Evolutionary conservation across 2,329 filamentous ascomycete species (phyloP).

Genomic region (Trichoderma harzianum): DNA sequence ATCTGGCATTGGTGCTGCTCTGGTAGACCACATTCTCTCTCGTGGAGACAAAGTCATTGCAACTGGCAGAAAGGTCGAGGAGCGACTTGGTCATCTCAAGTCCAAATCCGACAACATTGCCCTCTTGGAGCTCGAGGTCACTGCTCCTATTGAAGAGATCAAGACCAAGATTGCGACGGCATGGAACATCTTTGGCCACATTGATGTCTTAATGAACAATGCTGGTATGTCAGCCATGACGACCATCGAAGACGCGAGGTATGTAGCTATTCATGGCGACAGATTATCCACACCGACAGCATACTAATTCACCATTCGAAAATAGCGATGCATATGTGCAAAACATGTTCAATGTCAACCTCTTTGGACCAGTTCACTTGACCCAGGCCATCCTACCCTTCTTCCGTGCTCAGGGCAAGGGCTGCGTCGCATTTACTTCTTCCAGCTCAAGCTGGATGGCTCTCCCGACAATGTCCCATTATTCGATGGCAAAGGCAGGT

Average conservation of each 20-base stretch:
- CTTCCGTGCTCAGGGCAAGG: slow-evolving; percentile 26
- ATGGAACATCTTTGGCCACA: slow-evolving; percentile 31
- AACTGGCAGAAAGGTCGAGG: slow-evolving; percentile 27
- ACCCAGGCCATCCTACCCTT: slow-evolving; percentile 29
- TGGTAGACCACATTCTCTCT: slow-evolving; percentile 26
- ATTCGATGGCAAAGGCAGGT: slow-evolving; percentile 31
- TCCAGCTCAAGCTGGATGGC: slow-evolving; percentile 28
- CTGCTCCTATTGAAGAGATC: slow-evolving; percentile 21
- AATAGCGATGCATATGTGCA: slow-evolving; percentile 25
- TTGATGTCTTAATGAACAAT: slow-evolving; percentile 36
- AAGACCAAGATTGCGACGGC: slow-evolving; percentile 25
- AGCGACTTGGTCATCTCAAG: slow-evolving; percentile 26
- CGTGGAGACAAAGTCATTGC: slow-evolving; percentile 33
- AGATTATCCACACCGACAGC: fast-evolving
- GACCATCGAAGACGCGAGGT: slow-evolving; percentile 33
- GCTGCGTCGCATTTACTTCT: slow-evolving; percentile 30
- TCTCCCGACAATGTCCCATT: slow-evolving; percentile 32
- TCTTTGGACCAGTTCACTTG: slow-evolving; percentile 28
- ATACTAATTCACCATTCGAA: background rate
- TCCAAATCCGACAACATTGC: slow-evolving; percentile 24
- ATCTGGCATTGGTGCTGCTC: slow-evolving; percentile 31
- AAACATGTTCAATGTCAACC: slow-evolving; percentile 30
- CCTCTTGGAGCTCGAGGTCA: slow-evolving; percentile 33
- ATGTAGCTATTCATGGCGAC: slow-evolving; percentile 6
- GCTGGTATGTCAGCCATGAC: slow-evolving; percentile 31